Base-by-base conservation (phyloP, 1,284 basidiomycete species). In the Sporisorium graminicola region DNA sequence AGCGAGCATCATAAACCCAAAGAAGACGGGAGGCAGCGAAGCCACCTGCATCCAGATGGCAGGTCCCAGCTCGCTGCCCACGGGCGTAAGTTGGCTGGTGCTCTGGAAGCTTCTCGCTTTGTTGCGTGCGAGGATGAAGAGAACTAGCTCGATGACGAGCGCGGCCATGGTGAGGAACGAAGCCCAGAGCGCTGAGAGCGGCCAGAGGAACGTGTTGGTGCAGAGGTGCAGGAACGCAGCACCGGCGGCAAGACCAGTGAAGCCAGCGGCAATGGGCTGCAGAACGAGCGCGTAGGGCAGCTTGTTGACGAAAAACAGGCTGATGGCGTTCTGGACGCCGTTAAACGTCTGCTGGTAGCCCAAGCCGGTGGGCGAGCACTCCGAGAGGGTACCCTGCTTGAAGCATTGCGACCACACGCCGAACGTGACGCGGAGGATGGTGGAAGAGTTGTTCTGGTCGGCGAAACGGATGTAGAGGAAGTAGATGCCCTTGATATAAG, bases 31-130 rank as follows among this genome's bases (percentile, higher is more conserved):
- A n/a, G 78, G 78, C 2, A 77, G 60, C 18, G 80, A 67, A 14
- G 80, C 80, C 22, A 82, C 78, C 58, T 82, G 80, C 58, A 82
- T 69, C 80, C 80, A 82, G 61, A 79, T 70, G 14, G 75, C 80
- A 4, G 79, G 79, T 2, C 78, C 80, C 22, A 79, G 66, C 24
- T 61, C 58, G 46, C 56, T 62, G 1, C 51, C 57, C 27, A 29
- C 59, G 31, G 64, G 55, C 1, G 60, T 56, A 8, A 60, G 52
- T 12, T 42, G 22, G 18, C 56, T 52, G 20, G 56, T 65, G 61
- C 64, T 49, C 46, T 70, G 50, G 52, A 60, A 69, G 43, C n/a
- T 43, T 31, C 65, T 35, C 5, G 57, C 66, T 46, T 62, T 58
- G 64, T 77, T 71, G 37, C 74, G 73, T 2, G 65, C 78, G 1